Conservation (phyloP, 192 early-diverging fungal genomes). For the Backusella liffmaniae region DNA sequence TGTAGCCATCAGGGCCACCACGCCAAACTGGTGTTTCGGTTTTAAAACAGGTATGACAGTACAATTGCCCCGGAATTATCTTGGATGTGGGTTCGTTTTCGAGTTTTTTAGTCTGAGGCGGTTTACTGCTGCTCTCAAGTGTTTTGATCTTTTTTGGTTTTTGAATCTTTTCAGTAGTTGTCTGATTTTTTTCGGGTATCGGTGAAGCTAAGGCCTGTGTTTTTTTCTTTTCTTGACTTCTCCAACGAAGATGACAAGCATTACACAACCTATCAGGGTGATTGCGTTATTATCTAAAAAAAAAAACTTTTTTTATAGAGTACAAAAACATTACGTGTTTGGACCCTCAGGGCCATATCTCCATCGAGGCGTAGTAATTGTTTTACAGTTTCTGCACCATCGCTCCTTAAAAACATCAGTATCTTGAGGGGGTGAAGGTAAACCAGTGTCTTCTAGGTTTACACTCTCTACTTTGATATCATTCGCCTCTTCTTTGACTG, state of each 20-base stretch:
- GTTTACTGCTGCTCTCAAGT: not conserved
- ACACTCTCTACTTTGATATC: not conserved
- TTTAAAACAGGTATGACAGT: slow-evolving; percentile 11
- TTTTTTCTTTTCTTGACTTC: not conserved
- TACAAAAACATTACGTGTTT: slow-evolving; percentile 17
- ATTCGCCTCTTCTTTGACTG: not conserved
- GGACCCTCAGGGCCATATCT: slow-evolving; percentile 17
- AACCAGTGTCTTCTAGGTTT: not conserved
- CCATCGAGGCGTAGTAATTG: slow-evolving; percentile 20
- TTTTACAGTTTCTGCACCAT: slow-evolving; percentile 24
- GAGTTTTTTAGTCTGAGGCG: not conserved
- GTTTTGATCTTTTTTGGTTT: not conserved
- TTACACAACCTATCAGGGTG: slow-evolving; percentile 22
- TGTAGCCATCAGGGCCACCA: slow-evolving; percentile 14
- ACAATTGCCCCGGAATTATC: not conserved
- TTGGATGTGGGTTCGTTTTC: not conserved
- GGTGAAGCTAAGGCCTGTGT: not conserved
- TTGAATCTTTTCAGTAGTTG: not conserved
- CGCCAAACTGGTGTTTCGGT: slow-evolving; percentile 19
- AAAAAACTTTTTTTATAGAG: not conserved
- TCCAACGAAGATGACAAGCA: slow-evolving; percentile 29
- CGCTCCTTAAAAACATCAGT: not conserved
- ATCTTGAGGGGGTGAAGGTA: not conserved
- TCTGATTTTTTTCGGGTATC: not conserved
- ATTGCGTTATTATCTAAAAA: not conserved